Evolutionary conservation across 1,284 basidiomycete genomes (phyloP), one percentile per base, ranked within the genome.

Genomic region (Schizophyllum commune): DNA sequence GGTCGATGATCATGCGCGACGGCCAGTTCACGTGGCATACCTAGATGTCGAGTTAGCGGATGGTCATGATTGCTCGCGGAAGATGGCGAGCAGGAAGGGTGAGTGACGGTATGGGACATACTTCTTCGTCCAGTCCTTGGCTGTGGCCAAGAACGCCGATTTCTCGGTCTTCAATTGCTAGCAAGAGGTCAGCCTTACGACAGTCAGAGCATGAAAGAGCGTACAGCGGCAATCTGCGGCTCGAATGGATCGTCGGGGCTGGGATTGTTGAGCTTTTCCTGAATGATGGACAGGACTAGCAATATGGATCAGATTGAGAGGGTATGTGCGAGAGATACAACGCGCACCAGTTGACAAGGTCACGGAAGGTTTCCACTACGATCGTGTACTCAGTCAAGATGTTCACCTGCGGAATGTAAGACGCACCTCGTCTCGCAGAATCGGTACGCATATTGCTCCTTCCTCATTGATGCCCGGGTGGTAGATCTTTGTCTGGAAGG

Each of bases 401-500:
- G 11, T 17, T 33, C 11, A 33, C 57, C 19, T 8, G 57, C 52
- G 52, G 52, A 20, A 8, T 61, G 58, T 27, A 27, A 27, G 9
- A 76, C 88, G 64, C 66, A 92, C 92, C 79, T 94, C 88, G 71
- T 92, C 89, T 66, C 88, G 83, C 59, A 94, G 79, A 56, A 94
- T 79, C 47, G 90, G 88, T 27, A 93, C 83, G 70, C 91, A 93
- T 60, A 93, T 92, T 32, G 82, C 78, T 52, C 93, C 94, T 70
- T 96, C 92, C 62, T 94, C 91, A 65, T 96, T 94, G 70, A 96
- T 90, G 59, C 94, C 94, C 15, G 94, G 94, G 74, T 96, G 94
- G 70, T 96, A 96, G 62, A 94, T 89, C 78, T 89, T 93, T 51
- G 94, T 96, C 55, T 77, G 84, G 75, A 95, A 95, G 53, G 83